A percentile compares a stretch with the other conserved stretches of the same genome.
Conservation (phyloP, 306 rosid species). For the Castanea mollissima region DNA sequence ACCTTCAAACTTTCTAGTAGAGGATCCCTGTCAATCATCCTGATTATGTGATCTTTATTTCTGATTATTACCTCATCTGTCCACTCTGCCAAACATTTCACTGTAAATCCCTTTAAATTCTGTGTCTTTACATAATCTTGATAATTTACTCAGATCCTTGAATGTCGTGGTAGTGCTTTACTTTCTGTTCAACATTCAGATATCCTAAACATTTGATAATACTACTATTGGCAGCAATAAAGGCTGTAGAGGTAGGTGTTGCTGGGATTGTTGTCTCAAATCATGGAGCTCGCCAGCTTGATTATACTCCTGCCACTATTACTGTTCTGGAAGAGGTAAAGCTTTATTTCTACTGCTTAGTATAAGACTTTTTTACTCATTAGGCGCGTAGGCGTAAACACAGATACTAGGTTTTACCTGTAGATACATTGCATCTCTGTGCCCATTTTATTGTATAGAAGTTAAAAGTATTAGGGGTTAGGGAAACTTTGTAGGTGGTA, state of each 20-base stretch:
- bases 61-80: not conserved
- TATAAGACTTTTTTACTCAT: not conserved
- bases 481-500: not conserved
- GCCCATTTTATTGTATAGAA: not conserved
- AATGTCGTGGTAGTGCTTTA: not conserved
- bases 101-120: not conserved
- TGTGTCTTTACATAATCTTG: not conserved
- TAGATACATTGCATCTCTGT: not conserved
- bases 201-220: not conserved
- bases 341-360: not conserved
- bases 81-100: not conserved
- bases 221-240: slow-evolving; percentile 21
- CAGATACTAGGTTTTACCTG: not conserved
- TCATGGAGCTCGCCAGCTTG: slow-evolving; percentile 34
- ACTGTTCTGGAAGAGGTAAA: slow-evolving; percentile 32
- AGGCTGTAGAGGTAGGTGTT: slow-evolving; percentile 24
- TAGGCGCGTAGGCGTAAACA: not conserved
- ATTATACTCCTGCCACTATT: slow-evolving; percentile 32
- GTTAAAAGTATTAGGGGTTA: not conserved
- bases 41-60: not conserved
- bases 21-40: not conserved
- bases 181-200: not conserved
- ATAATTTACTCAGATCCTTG: not conserved
- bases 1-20: not conserved
- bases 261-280: slow-evolving; percentile 30